phyloP scores from a whole-genome alignment of 352 stramenopile species.

The Phytophthora uliginosa region DNA sequence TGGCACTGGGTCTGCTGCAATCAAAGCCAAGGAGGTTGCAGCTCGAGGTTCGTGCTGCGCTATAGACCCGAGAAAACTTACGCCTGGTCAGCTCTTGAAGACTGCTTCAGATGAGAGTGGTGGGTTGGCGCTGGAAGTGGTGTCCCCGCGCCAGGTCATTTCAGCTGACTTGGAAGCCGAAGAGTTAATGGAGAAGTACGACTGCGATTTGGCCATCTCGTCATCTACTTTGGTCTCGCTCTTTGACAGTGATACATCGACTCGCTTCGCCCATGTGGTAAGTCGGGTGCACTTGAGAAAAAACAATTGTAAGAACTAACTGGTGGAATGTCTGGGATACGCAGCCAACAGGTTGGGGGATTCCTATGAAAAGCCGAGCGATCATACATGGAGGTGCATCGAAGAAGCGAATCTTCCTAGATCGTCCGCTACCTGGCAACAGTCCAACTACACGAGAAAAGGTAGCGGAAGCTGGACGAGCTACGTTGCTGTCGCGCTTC shows the following conservation, averaged over 20 bases:
- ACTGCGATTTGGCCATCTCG: slow-evolving; percentile 80
- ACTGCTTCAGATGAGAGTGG: slow-evolving; percentile 21
- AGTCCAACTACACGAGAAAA: slow-evolving; percentile 45
- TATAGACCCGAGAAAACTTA: slow-evolving; percentile 20
- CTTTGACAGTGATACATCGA: slow-evolving; percentile 66
- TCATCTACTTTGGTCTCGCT: slow-evolving; percentile 75
- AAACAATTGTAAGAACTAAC: slow-evolving; percentile 5
- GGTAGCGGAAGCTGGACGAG: slow-evolving; percentile 33
- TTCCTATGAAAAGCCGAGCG: slow-evolving; percentile 68
- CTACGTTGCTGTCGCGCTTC: slow-evolving; percentile 36
- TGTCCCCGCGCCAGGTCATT: slow-evolving; percentile 43
- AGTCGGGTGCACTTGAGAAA: neutral
- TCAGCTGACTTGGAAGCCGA: slow-evolving; percentile 68
- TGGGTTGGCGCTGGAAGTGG: slow-evolving; percentile 22
- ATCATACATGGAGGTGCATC: slow-evolving; percentile 33
- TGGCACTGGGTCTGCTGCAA: neutral
- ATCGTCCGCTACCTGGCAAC: slow-evolving; percentile 47
- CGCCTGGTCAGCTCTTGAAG: slow-evolving; percentile 18
- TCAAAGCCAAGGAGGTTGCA: slow-evolving; percentile 63
- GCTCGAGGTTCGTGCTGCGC: slow-evolving; percentile 36
- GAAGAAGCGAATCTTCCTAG: slow-evolving; percentile 71
- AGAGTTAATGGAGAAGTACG: slow-evolving; percentile 69
- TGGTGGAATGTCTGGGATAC: neutral
- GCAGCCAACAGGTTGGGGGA: slow-evolving; percentile 55
- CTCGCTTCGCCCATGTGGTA: slow-evolving; percentile 40